phyloP scores from a whole-genome alignment of 129 eudicot genomes.

The Chrysanthemum seticuspe region DNA sequence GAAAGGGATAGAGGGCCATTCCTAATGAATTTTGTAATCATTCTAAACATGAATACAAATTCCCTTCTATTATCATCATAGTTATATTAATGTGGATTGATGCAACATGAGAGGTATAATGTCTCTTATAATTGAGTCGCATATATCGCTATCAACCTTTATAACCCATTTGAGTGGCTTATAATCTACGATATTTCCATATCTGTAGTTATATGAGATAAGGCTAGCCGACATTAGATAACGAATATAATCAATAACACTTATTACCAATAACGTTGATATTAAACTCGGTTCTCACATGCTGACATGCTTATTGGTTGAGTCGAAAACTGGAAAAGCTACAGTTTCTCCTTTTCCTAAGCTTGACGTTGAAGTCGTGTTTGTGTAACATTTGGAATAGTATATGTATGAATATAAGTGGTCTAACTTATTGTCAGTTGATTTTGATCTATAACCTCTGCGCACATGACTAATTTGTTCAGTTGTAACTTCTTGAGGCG shows the following conservation, averaged over 20 bases:
- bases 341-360: neutral
- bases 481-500: neutral
- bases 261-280: neutral
- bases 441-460: neutral
- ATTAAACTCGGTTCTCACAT: neutral
- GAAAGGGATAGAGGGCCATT: constrained; percentile 35
- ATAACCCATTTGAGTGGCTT: neutral
- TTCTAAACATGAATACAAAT: constrained; percentile 14
- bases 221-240: constrained; percentile 13
- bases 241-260: neutral
- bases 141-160: constrained; percentile 12
- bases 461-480: neutral
- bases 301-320: neutral
- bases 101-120: constrained; percentile 15
- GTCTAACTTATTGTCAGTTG: neutral
- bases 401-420: neutral
- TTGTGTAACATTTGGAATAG: neutral
- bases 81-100: constrained; percentile 23
- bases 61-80: constrained; percentile 12
- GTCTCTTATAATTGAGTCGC: constrained; percentile 18
- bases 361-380: neutral
- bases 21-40: constrained; percentile 17
- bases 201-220: neutral
- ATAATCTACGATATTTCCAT: constrained; percentile 7
- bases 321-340: neutral